A percentile compares a stretch with the other conserved stretches of the same genome.
These are phyloP conservation scores for Arthrocladium fulminans DNA, from an alignment of 2,329 filamentous ascomycete genomes.

Conservation along the genomic window DNA sequence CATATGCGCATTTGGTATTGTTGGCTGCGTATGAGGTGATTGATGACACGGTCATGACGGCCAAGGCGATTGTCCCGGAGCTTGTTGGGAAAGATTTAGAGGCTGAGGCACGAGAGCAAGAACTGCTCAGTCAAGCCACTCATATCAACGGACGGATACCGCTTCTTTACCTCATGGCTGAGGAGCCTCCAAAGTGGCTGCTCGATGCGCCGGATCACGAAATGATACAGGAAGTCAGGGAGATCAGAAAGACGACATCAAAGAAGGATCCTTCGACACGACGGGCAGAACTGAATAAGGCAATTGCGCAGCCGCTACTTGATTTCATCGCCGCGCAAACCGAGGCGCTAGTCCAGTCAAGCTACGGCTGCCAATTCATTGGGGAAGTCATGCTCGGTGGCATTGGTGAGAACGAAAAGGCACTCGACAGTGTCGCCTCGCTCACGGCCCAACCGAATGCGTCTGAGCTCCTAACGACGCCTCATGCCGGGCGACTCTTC, in stretches of 20 bases:
- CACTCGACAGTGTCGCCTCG: conserved; percentile 56
- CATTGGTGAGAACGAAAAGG: conserved; percentile 65
- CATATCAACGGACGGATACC: conserved; percentile 49
- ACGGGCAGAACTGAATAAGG: conserved; percentile 64
- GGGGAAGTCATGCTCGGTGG: conserved; percentile 70
- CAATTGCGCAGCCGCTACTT: conserved; percentile 66
- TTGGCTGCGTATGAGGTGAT: conserved; percentile 82
- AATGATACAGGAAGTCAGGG: conserved; percentile 66
- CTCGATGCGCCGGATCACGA: conserved; percentile 56
- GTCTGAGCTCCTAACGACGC: conserved; percentile 50
- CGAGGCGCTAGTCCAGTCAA: conserved; percentile 59
- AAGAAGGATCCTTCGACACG: conserved; percentile 81
- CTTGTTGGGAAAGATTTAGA: conserved; percentile 59
- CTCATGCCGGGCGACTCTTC: conserved; percentile 69
- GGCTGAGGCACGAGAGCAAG: conserved; percentile 33
- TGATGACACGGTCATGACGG: conserved; percentile 83
- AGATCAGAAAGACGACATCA: conserved; percentile 71
- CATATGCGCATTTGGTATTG: conserved; percentile 69
- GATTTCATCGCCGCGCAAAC: conserved; percentile 62
- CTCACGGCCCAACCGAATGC: conserved; percentile 33
- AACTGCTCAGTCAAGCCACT: conserved; percentile 35
- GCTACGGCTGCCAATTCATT: conserved; percentile 81
- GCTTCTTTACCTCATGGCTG: conserved; percentile 72
- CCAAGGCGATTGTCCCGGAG: conserved; percentile 80
- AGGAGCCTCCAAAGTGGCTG: conserved; percentile 52